A percentile compares a stretch with the other conserved stretches of the same genome.
phyloP scores from a whole-genome alignment of 2,329 filamentous ascomycete genomes.

The Akanthomyces dipterigenus region DNA sequence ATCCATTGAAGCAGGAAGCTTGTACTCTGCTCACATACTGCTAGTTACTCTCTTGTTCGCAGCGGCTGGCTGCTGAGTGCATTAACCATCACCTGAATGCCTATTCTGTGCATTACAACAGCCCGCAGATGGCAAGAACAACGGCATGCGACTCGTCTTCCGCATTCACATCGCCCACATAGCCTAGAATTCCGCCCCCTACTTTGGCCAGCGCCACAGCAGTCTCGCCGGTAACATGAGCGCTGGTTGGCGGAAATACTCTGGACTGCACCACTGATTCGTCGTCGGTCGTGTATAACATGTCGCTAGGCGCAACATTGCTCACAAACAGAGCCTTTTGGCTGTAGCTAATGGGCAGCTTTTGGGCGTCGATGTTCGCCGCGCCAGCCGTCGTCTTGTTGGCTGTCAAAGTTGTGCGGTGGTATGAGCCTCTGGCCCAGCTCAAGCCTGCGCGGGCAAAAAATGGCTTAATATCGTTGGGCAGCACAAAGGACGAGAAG shows the following conservation, averaged over 20 bases:
- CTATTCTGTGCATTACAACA: constrained; percentile 8
- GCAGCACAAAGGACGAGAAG: constrained; percentile 14
- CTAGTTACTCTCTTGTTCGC: too few relatives aligned
- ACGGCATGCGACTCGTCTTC: constrained; percentile 20
- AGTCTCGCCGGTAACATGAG: constrained; percentile 12
- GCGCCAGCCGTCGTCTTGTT: neutral
- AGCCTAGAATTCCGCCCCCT: constrained; percentile 24
- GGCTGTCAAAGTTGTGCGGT: neutral
- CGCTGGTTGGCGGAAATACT: neutral
- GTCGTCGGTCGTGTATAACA: neutral
- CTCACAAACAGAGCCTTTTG: neutral
- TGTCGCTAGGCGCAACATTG: neutral
- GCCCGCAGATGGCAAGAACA: constrained; percentile 23
- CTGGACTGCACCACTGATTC: neutral
- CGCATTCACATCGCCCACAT: constrained; percentile 23
- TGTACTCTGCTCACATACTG: too few relatives aligned
- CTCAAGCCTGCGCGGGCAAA: neutral
- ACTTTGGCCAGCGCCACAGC: constrained; percentile 21
- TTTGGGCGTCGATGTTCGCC: neutral
- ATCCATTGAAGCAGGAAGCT: too few relatives aligned
- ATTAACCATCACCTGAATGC: too few relatives aligned
- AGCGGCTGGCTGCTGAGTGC: too few relatives aligned
- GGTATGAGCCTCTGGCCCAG: neutral
- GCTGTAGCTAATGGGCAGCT: neutral
- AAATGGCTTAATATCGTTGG: neutral